These are phyloP conservation scores for Dendrobium nobile DNA, from an alignment of 106 monocot species.

Conservation along the genomic window DNA sequence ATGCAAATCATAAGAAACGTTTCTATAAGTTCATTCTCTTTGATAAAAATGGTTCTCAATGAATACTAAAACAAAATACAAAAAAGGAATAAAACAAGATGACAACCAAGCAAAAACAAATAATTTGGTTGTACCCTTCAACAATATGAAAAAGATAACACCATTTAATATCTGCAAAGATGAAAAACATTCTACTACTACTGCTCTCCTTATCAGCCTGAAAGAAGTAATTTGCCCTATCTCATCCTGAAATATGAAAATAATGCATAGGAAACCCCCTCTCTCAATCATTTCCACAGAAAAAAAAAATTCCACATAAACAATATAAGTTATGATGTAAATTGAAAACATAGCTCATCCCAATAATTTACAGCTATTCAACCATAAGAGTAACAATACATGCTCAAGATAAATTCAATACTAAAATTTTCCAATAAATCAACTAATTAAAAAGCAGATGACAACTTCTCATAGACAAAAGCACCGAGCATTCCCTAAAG, in stretches of 20 bases:
- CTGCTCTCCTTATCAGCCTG: not conserved
- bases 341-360: not conserved
- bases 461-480: conserved; percentile 1
- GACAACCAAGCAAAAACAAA: not conserved
- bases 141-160: not conserved
- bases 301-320: not conserved
- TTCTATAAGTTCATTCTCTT: no score
- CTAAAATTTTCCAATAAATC: not conserved
- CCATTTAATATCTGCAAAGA: not conserved
- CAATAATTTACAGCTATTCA: not conserved
- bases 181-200: not conserved
- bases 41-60: no score
- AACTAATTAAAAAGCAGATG: not conserved
- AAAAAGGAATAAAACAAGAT: no score
- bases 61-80: no score
- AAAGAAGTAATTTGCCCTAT: not conserved
- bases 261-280: not conserved
- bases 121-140: not conserved
- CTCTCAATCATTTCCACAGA: not conserved
- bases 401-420: not conserved
- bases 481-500: not conserved
- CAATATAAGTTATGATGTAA: not conserved
- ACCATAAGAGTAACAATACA: not conserved
- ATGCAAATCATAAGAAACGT: no score
- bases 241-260: not conserved